A percentile compares a stretch with the other conserved stretches of the same genome.
phyloP scores from a whole-genome alignment of 2,329 filamentous ascomycete genomes.

The Pestalotiopsis sp. region DNA sequence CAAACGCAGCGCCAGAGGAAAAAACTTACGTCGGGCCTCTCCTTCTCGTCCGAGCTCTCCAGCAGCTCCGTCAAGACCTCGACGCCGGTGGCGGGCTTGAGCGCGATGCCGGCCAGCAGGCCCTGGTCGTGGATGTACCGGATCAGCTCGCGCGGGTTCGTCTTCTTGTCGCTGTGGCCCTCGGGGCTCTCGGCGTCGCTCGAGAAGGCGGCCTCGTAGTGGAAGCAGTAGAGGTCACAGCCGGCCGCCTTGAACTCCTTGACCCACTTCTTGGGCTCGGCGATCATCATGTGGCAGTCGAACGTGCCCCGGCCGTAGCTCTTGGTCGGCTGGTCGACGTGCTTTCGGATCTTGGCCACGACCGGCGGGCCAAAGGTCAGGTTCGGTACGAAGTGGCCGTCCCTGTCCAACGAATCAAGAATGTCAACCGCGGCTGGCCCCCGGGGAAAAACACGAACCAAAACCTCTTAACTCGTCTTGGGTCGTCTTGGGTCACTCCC shows the following conservation, averaged over 20 bases:
- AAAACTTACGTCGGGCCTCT: slow-evolving; percentile 79
- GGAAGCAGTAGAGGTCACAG: slow-evolving; percentile 99
- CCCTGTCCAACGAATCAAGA: slow-evolving; percentile 50
- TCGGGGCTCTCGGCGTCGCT: slow-evolving; percentile 81
- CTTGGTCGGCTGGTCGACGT: slow-evolving; percentile 74
- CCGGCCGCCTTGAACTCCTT: slow-evolving; percentile 41
- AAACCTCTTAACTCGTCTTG: background rate
- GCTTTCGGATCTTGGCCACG: slow-evolving; percentile 86
- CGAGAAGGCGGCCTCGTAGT: slow-evolving; percentile 94
- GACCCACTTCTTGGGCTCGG: slow-evolving; percentile 58
- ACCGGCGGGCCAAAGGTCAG: slow-evolving; percentile 96
- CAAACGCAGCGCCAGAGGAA: too few relatives aligned
- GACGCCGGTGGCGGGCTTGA: slow-evolving; percentile 89
- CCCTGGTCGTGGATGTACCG: slow-evolving; percentile 86
- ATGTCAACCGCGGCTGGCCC: background rate
- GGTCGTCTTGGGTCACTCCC: background rate
- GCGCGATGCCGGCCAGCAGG: slow-evolving; percentile 88
- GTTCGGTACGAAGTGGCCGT: slow-evolving; percentile 98
- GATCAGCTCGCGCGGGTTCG: slow-evolving; percentile 81
- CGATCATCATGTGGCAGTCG: slow-evolving; percentile 99
- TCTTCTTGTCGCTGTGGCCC: slow-evolving; percentile 66
- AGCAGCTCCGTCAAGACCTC: slow-evolving; percentile 92
- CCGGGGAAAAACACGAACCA: too few relatives aligned
- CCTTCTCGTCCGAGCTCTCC: slow-evolving; percentile 68
- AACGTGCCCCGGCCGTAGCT: slow-evolving; percentile 84